Conservation (phyloP, 805 yeast genomes). For the Torulaspora indica region DNA sequence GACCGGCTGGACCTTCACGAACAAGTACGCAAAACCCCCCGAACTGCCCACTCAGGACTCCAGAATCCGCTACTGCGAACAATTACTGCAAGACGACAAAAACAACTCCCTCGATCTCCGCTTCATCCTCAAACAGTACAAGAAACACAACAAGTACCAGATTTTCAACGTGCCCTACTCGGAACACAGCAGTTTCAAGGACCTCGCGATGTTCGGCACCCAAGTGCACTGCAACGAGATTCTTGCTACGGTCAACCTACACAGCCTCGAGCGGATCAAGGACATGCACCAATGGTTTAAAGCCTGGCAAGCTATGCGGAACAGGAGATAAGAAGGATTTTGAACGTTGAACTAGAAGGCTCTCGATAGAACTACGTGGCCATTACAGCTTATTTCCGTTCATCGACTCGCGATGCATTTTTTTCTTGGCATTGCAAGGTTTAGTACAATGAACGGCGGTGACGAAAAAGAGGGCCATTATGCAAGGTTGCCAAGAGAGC, state of each 20-base stretch:
- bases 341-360: no score
- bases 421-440: neutral
- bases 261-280: conserved; percentile 25
- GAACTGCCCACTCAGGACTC: conserved; percentile 15
- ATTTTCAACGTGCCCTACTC: conserved; percentile 76
- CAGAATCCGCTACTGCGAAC: conserved; percentile 16
- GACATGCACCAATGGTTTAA: conserved; percentile 38
- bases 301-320: conserved; percentile 28
- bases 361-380: neutral
- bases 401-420: neutral
- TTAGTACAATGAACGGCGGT: neutral
- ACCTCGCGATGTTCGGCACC: conserved; percentile 61
- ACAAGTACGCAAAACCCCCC: conserved; percentile 17
- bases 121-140: conserved; percentile 33
- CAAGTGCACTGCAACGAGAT: conserved; percentile 47
- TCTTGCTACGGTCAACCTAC: conserved; percentile 72
- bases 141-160: conserved; percentile 37
- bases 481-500: neutral
- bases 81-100: conserved; percentile 13
- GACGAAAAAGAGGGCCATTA: neutral
- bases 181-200: conserved; percentile 89
- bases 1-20: conserved; percentile 81
- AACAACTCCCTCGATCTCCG: conserved; percentile 16
- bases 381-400: neutral
- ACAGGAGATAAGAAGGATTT: no score